Evolutionary conservation across 768 basidiomycete genomes (phyloP), one percentile per base, ranked within the genome.

Genomic region (Paxillus involutus): DNA sequence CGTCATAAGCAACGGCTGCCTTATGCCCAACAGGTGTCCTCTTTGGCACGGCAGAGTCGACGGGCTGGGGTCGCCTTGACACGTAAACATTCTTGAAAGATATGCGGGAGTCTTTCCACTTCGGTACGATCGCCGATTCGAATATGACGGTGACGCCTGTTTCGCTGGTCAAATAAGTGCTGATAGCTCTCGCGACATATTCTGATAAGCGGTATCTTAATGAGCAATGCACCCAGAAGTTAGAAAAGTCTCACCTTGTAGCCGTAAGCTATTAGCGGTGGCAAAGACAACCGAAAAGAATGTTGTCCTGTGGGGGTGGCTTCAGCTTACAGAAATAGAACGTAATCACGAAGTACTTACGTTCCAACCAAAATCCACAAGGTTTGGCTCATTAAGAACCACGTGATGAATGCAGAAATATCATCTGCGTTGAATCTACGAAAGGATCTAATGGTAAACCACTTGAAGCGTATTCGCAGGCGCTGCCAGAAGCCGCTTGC

Each of bases 21-120:
- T 75, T 72, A 55, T 88, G 81, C 30, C 71, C 81, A 14, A 70
- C 33, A n/a, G 51, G 61, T 14, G 58, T 65, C 9, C 33, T 63
- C 54, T 61, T 61, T 17, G 56, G 63, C 33, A 56, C 40, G 6
- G 51, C 36, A 13, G 58, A 50, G 9, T 63, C 30, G 6, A 61
- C 57, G 10, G 67, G 55, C 30, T 62, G 56, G 3, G 91, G 89
- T 6, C 93, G 80, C 10, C 93, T 86, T 21, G 94, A 95, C 44
- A 99, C 78, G 63, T 91, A 98, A 42, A 98, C 95, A 61, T 98
- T 97, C 68, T 93, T 93, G 80, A 99, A 96, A 0, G 94, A 94
- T 50, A 99, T 88, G 13, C 89, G 87, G 10, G 94, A 95, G 63
- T 95, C 92, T 58, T 93, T 91, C 94, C 95, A 97, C 69, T 93